phyloP scores from a whole-genome alignment of 345 rosid genomes.

The Rhizophora mangle region DNA sequence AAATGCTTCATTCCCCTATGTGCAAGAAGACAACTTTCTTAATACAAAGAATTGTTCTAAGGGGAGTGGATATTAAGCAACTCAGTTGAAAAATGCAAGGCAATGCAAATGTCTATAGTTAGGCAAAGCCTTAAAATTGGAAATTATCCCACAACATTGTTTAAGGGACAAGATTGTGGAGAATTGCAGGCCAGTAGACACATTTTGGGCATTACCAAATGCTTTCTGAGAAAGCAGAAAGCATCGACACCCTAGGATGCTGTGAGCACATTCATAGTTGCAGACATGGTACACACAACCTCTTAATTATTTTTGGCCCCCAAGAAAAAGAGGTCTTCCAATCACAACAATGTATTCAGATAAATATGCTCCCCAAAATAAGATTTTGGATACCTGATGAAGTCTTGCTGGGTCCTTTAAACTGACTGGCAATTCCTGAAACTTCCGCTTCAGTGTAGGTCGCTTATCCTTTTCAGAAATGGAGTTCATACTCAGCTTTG shows the following conservation, averaged over 20 bases:
- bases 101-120: too few relatives aligned
- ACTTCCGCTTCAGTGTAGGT: slow-evolving; percentile 67
- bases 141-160: not conserved
- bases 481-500: slow-evolving; percentile 32
- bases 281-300: too few relatives aligned
- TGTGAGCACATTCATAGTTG: too few relatives aligned
- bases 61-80: too few relatives aligned
- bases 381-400: slow-evolving; percentile 55
- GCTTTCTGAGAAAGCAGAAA: not conserved
- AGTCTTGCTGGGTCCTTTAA: slow-evolving; percentile 40
- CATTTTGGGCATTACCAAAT: not conserved
- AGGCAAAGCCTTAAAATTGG: not conserved
- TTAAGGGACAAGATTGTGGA: not conserved
- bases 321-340: not conserved
- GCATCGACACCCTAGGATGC: not conserved
- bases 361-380: not conserved
- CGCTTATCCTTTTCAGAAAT: slow-evolving; percentile 47
- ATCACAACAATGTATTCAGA: not conserved
- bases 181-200: not conserved
- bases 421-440: slow-evolving; percentile 70
- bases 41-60: too few relatives aligned
- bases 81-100: too few relatives aligned
- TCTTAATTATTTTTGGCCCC: not conserved
- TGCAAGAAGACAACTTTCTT: too few relatives aligned
- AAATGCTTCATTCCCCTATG: too few relatives aligned